These are phyloP conservation scores for Globisporangium okanoganense DNA, from an alignment of 352 stramenopile genomes.

Conservation along the genomic window DNA sequence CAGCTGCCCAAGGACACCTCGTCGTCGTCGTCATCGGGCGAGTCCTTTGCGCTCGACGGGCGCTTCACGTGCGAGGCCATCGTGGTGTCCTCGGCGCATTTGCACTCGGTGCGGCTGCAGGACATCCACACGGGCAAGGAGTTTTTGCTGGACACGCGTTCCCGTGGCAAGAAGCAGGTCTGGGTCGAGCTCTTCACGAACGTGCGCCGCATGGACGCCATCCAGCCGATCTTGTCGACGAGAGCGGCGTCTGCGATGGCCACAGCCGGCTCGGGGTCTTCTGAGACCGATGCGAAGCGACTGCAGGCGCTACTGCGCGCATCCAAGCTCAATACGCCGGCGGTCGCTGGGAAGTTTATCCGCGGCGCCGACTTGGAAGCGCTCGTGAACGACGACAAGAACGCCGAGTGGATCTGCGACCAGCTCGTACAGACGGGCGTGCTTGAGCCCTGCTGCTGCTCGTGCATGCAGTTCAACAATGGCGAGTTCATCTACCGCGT, in stretches of 20 bases:
- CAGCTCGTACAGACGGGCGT: constrained; percentile 26
- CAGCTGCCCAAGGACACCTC: constrained; percentile 15
- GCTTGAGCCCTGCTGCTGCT: constrained; percentile 30
- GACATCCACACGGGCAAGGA: constrained; percentile 37
- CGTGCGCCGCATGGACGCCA: constrained; percentile 17
- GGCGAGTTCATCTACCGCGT: constrained; percentile 33
- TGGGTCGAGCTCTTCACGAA: constrained; percentile 50
- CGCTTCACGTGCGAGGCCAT: constrained; percentile 41
- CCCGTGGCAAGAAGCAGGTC: constrained; percentile 43
- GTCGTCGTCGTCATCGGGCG: constrained; percentile 13
- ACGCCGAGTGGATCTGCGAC: constrained; percentile 19
- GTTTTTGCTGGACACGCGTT: constrained; percentile 40
- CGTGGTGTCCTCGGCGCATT: constrained; percentile 58
- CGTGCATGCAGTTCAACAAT: constrained; percentile 24
- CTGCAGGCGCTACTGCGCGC: constrained; percentile 14
- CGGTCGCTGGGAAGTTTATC: constrained; percentile 19
- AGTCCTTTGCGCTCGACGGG: constrained; percentile 36
- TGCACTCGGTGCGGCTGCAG: constrained; percentile 48
- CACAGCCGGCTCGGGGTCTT: neutral
- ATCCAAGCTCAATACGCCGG: constrained; percentile 21
- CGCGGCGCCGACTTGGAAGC: constrained; percentile 29
- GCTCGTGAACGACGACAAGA: constrained; percentile 21
- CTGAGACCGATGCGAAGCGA: neutral
- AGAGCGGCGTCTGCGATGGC: neutral
- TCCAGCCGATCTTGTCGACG: constrained; percentile 8